These are phyloP conservation scores for Citrus cavaleriei DNA, from an alignment of 345 rosid species.

Conservation along the genomic window DNA sequence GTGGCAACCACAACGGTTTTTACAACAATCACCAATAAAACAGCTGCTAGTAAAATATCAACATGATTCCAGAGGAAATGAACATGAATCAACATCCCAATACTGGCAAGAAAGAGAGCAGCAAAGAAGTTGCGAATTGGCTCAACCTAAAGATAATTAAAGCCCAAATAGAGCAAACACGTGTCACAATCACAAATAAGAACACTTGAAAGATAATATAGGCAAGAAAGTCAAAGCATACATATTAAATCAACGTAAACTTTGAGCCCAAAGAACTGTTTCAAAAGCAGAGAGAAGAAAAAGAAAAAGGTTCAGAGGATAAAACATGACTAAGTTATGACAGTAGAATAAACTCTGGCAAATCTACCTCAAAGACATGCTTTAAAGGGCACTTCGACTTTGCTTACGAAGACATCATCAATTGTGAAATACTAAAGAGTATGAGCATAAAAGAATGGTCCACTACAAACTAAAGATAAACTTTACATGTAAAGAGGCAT, in stretches of 20 bases:
- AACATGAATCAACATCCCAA: conserved; percentile 87
- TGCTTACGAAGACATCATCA: background rate
- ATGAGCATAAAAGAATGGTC: background rate
- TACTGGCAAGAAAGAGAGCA: conserved; percentile 89
- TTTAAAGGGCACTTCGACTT: background rate
- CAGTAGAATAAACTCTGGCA: background rate
- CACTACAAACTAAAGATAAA: background rate
- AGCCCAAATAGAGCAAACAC: conserved; percentile 2
- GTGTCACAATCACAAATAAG: background rate
- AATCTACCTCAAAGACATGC: background rate
- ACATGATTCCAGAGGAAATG: conserved; percentile 95
- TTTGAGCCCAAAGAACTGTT: background rate
- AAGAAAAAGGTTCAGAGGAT: background rate
- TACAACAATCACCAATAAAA: conserved; percentile 67
- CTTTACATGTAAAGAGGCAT: background rate
- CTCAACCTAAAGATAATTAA: conserved; percentile 54
- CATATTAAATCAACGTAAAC: background rate
- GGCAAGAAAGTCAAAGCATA: background rate
- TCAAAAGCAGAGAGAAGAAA: background rate
- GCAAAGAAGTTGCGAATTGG: conserved; percentile 95
- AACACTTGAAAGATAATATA: background rate
- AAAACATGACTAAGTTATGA: background rate
- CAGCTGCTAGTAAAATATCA: conserved; percentile 83
- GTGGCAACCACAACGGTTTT: conserved; percentile 61
- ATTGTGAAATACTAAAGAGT: background rate